phyloP scores from a whole-genome alignment of 179 eudicot genomes.

The Pouteria campechiana region DNA sequence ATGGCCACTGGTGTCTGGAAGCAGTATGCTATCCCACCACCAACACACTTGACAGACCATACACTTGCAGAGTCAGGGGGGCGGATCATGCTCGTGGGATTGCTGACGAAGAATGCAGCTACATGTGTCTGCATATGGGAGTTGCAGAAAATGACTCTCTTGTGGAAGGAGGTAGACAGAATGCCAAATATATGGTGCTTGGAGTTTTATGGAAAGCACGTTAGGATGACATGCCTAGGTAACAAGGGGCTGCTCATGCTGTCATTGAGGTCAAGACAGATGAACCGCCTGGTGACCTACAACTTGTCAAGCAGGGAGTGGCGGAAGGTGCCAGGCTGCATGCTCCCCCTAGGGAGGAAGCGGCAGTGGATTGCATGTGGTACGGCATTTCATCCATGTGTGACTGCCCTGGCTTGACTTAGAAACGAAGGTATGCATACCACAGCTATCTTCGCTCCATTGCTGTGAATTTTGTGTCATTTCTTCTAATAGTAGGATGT shows the following conservation, averaged over 20 bases:
- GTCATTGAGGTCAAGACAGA: slow-evolving; percentile 67
- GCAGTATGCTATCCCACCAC: slow-evolving; percentile 56
- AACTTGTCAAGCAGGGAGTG: slow-evolving; percentile 54
- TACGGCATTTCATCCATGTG: slow-evolving; percentile 73
- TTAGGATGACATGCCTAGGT: slow-evolving; percentile 84
- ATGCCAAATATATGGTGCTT: slow-evolving; percentile 99
- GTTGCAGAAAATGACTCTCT: slow-evolving; percentile 89
- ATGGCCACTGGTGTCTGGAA: slow-evolving; percentile 55
- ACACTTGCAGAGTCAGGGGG: slow-evolving; percentile 71
- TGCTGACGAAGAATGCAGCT: slow-evolving; percentile 76
- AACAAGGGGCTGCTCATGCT: slow-evolving; percentile 84
- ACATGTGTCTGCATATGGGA: slow-evolving; percentile 94
- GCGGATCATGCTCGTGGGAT: slow-evolving; percentile 63
- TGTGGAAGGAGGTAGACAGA: slow-evolving; percentile 99
- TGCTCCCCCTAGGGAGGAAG: slow-evolving; percentile 52
- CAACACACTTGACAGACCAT: slow-evolving; percentile 54
- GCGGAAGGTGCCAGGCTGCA: slow-evolving; percentile 72
- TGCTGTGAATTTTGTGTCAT: slow-evolving; percentile 22
- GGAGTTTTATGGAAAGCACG: slow-evolving; percentile 92
- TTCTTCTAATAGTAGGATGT: too few species aligned
- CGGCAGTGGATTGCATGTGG: slow-evolving; percentile 75
- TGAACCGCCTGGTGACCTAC: slow-evolving; percentile 69
- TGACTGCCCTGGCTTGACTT: slow-evolving; percentile 46
- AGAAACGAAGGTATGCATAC: too few species aligned
- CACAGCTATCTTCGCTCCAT: slow-evolving; percentile 6